Evolutionary conservation across 306 rosid species (phyloP).

Genomic region (Purshia tridentata): DNA sequence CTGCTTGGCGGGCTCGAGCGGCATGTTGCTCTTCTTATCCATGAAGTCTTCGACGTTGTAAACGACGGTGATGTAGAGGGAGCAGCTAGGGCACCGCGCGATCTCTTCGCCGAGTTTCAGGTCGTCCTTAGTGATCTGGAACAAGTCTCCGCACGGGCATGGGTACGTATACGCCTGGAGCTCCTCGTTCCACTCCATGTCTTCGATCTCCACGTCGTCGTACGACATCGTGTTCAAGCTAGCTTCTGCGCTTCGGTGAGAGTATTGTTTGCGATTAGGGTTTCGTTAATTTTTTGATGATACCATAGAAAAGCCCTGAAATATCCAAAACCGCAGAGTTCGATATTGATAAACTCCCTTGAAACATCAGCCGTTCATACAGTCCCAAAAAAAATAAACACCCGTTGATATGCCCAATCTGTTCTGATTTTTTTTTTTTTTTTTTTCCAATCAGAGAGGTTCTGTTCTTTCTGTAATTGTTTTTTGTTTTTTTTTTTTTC

Average conservation of each 20-base stretch:
- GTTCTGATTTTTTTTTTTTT: too few species aligned
- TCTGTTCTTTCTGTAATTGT: too few species aligned
- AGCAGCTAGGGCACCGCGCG: conserved; percentile 97
- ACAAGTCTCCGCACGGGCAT: conserved; percentile 94
- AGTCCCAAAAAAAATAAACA: too few species aligned
- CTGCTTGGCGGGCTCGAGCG: conserved; percentile 42
- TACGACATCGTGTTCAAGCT: conserved; percentile 61
- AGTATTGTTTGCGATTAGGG: background rate
- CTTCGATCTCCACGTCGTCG: conserved; percentile 97
- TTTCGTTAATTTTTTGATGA: background rate
- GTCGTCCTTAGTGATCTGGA: conserved; percentile 88
- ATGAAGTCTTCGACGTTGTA: conserved; percentile 83
- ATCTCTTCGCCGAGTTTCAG: conserved; percentile 89
- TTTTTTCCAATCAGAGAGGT: too few species aligned
- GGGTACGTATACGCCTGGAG: conserved; percentile 82
- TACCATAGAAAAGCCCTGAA: background rate
- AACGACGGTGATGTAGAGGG: conserved; percentile 87
- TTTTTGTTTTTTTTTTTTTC: too few species aligned
- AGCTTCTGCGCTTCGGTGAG: background rate
- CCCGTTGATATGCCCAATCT: too few species aligned
- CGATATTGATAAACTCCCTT: background rate
- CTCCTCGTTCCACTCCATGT: conserved; percentile 95
- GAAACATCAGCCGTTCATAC: background rate
- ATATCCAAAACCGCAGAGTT: background rate
- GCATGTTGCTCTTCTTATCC: conserved; percentile 35